These are phyloP conservation scores for Thuidium tamariscinum DNA, from an alignment of 225 moss, liverwort and hornwort genomes.

Conservation along the genomic window DNA sequence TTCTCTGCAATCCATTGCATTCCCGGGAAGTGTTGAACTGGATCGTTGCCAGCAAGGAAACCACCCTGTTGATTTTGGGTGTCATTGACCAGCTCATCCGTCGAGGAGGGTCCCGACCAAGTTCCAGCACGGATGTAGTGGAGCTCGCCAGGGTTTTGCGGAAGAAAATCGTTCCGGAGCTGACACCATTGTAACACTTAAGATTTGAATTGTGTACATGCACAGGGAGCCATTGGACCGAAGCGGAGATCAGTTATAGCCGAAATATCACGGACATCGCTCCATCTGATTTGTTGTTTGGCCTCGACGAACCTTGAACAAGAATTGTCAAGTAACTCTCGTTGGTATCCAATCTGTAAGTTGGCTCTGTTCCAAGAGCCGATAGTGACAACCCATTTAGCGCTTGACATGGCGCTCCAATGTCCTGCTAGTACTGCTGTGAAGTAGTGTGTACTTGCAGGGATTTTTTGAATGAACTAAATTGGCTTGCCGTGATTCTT, in stretches of 20 bases:
- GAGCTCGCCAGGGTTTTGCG: conserved; percentile 69
- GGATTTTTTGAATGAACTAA: not conserved
- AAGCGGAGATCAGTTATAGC: not conserved
- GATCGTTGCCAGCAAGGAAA: conserved; percentile 43
- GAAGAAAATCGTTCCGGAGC: conserved; percentile 33
- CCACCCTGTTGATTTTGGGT: conserved; percentile 41
- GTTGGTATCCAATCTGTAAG: not conserved
- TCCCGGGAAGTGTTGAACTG: conserved; percentile 51
- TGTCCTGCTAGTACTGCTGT: not conserved
- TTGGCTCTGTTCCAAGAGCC: not conserved
- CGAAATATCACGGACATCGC: not conserved
- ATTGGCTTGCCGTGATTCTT: not conserved
- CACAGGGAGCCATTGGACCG: not conserved
- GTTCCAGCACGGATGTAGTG: conserved; percentile 24
- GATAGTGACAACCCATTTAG: not conserved
- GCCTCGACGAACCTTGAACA: not conserved
- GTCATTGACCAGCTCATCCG: conserved; percentile 49
- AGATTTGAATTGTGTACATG: not conserved
- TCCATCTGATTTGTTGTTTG: not conserved
- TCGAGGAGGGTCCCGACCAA: conserved; percentile 29
- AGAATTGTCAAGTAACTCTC: not conserved
- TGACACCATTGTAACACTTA: conserved; percentile 4
- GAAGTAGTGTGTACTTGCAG: not conserved
- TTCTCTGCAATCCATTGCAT: conserved; percentile 37
- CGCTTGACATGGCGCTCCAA: not conserved